Base-by-base conservation (phyloP, 345 rosid genomes). In the Populus tremula region DNA sequence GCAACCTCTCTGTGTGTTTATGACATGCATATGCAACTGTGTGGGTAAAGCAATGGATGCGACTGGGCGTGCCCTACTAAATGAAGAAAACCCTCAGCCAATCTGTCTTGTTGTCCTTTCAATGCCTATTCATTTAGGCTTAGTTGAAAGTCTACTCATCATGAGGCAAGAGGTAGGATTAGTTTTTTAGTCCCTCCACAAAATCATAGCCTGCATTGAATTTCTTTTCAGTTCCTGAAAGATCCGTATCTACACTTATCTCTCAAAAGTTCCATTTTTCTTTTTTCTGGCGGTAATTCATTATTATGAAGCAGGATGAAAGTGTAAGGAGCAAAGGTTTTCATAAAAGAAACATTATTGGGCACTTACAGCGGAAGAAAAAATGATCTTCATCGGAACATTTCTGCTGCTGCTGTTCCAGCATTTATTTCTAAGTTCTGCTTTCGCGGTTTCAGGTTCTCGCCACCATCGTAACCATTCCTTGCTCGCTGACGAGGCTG, bases 401-500 rank as follows among this genome's bases (percentile, higher is more conserved):
- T 21, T 74, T 38, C 36, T 83, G 65, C 77, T 83, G 20, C 70
- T 87, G 6, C 76, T 33, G 36, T 33, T 80, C 65, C 83, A 72
- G 67, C 64, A 66, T 70, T 81, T 77, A 47, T 39, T 76, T 67
- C 54, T 71, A 62, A 71, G 59, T 8, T 73, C 47, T 23, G 17
- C 61, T 43, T 54, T 11, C n/a, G 79, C 76, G 49, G 78, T 59
- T 72, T 71, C 73, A 45, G 77, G 75, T 69, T 29, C 35, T 43
- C 70, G 72, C 65, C 49, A 45, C 66, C 75, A 71, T 50, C 70
- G 35, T 56, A 77, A 1, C 78, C 87, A 74, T 62, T 85, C 88
- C 23, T 65, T 87, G 83, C 47, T 61, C 1, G 65, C 78, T 1
- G 90, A 89, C 85, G 84, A 84, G 79, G 85, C 79, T 4, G 89